Conservation (phyloP, 768 basidiomycete genomes). For the Boletellus emodensis region DNA sequence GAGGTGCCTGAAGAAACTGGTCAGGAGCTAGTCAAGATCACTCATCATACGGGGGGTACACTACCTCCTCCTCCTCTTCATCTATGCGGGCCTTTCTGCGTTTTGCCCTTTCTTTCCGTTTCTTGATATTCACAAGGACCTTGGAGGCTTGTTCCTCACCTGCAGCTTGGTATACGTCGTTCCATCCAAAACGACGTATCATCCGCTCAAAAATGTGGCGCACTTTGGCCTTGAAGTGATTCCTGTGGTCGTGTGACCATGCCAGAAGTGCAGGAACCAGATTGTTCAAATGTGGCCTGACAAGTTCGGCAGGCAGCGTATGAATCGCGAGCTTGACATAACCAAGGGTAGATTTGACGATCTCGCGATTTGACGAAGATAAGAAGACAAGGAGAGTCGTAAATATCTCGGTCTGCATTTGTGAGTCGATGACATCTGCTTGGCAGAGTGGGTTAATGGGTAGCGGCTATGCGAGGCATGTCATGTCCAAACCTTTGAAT, state of each 20-base stretch:
- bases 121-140: slow-evolving; percentile 90
- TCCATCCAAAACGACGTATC: slow-evolving; percentile 85
- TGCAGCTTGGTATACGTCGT: slow-evolving; percentile 71
- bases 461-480: background rate
- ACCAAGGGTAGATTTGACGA: slow-evolving; percentile 93
- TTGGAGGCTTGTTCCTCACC: slow-evolving; percentile 81
- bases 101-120: slow-evolving; percentile 91
- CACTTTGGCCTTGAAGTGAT: slow-evolving; percentile 97
- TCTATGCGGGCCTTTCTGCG: slow-evolving; percentile 67
- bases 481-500: slow-evolving; percentile 66
- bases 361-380: slow-evolving; percentile 92
- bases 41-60: background rate
- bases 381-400: slow-evolving; percentile 87
- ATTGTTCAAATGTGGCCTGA: slow-evolving; percentile 71
- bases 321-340: slow-evolving; percentile 93
- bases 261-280: slow-evolving; percentile 81
- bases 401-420: slow-evolving; percentile 80
- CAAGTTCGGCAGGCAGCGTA: slow-evolving; percentile 64
- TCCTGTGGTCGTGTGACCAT: slow-evolving; percentile 98
- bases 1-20: slow-evolving; percentile 34
- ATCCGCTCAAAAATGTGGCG: slow-evolving; percentile 96
- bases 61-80: slow-evolving; percentile 52
- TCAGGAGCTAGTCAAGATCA: slow-evolving; percentile 6
- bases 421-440: slow-evolving; percentile 61
- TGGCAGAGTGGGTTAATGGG: slow-evolving; percentile 1